phyloP scores from a whole-genome alignment of 2,329 filamentous ascomycete genomes.

The Tympanopsis confertula region DNA sequence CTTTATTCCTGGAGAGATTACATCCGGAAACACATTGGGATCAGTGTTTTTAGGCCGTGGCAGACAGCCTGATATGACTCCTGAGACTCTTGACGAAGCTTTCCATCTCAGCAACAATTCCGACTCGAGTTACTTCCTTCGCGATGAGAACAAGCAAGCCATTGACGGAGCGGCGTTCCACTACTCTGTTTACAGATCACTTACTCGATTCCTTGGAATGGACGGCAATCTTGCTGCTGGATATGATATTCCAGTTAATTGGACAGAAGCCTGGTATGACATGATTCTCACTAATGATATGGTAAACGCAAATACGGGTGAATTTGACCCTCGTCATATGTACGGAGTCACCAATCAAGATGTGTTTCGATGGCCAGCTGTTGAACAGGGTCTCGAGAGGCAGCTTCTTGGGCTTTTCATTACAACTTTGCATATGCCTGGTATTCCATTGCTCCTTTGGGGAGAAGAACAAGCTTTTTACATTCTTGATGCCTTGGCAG shows the following conservation, averaged over 20 bases:
- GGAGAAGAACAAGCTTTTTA: constrained; percentile 55
- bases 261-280: constrained; percentile 34
- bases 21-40: constrained; percentile 46
- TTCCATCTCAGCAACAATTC: constrained; percentile 31
- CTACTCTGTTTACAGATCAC: constrained; percentile 50
- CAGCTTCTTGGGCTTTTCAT: constrained; percentile 45
- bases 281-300: constrained; percentile 45
- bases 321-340: constrained; percentile 51
- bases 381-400: constrained; percentile 41
- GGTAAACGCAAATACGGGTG: constrained; percentile 41
- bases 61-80: constrained; percentile 40
- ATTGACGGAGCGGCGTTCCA: constrained; percentile 51
- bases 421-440: constrained; percentile 44
- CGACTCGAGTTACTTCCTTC: constrained; percentile 33
- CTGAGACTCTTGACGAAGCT: constrained; percentile 31
- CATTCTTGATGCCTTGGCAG: constrained; percentile 45
- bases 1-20: constrained; percentile 52
- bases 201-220: constrained; percentile 48
- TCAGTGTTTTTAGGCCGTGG: constrained; percentile 52
- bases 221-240: constrained; percentile 42
- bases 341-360: constrained; percentile 54
- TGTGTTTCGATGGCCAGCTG: constrained; percentile 50
- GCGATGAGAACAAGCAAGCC: constrained; percentile 35
- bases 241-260: constrained; percentile 40
- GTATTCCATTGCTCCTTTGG: constrained; percentile 47